These are phyloP conservation scores for Coemansia sp. DNA, from an alignment of 192 early-diverging fungal genomes.

Conservation along the genomic window DNA sequence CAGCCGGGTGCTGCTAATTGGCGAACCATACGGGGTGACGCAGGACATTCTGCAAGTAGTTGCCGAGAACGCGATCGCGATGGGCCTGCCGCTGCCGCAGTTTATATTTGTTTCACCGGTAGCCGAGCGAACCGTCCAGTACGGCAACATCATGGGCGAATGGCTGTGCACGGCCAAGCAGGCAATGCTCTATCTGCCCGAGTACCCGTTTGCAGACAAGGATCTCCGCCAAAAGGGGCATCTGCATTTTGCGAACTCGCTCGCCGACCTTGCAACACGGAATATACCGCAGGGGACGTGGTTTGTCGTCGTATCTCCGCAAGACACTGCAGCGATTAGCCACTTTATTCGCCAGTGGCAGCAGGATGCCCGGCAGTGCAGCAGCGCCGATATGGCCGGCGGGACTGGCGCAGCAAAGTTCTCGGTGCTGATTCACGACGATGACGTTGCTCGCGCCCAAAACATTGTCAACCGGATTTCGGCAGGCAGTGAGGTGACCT, in stretches of 20 bases:
- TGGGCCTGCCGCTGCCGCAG: conserved; percentile 59
- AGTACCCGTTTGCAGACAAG: conserved; percentile 53
- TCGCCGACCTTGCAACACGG: conserved; percentile 27
- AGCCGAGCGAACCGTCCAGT: conserved; percentile 70
- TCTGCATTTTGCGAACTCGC: conserved; percentile 39
- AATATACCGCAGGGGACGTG: conserved; percentile 41
- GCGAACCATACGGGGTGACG: conserved; percentile 64
- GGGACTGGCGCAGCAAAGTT: conserved; percentile 34
- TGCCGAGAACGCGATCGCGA: conserved; percentile 51
- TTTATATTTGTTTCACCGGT: conserved; percentile 72
- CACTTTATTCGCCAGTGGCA: conserved; percentile 45
- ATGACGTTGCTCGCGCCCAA: conserved; percentile 38
- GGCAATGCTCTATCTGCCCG: conserved; percentile 62
- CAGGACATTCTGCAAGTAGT: conserved; percentile 71
- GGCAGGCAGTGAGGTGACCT: conserved; percentile 24
- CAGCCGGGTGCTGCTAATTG: conserved; percentile 68
- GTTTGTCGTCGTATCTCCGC: conserved; percentile 45
- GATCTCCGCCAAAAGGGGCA: conserved; percentile 48
- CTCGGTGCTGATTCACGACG: conserved; percentile 38
- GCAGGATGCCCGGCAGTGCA: conserved; percentile 32
- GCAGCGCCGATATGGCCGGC: conserved; percentile 32
- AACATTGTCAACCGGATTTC: conserved; percentile 26
- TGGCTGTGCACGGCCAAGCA: conserved; percentile 72
- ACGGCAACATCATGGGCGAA: conserved; percentile 81
- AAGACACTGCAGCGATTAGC: conserved; percentile 20